These are phyloP conservation scores for Colletotrichum sp. DNA, from an alignment of 2,329 filamentous ascomycete genomes.

Conservation along the genomic window DNA sequence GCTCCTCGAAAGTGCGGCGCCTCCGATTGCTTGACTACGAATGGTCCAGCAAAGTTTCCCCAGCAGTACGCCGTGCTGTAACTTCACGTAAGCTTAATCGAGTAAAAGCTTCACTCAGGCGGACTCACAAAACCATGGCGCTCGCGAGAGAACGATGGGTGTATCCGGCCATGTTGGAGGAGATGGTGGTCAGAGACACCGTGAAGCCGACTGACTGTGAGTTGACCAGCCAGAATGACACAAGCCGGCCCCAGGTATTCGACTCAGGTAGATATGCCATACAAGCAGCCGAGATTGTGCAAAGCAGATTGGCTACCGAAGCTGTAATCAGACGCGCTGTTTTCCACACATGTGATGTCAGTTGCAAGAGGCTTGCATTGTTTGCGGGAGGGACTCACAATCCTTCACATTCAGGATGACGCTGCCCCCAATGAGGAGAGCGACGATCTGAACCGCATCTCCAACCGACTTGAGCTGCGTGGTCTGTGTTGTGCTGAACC, in stretches of 20 bases:
- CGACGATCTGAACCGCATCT: not conserved
- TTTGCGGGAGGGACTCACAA: not conserved
- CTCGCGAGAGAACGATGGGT: not conserved
- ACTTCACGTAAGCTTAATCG: fast-evolving
- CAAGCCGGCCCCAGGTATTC: not conserved
- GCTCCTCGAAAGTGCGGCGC: not conserved
- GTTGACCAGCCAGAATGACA: not conserved
- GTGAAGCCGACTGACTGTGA: not conserved
- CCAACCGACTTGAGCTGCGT: not conserved
- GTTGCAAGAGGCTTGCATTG: fast-evolving
- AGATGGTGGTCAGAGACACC: not conserved
- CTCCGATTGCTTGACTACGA: not conserved
- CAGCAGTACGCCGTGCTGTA: not conserved
- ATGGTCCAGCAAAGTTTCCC: not conserved
- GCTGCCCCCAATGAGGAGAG: not conserved
- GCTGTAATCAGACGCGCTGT: not conserved
- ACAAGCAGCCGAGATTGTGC: not conserved
- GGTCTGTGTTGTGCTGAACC: not conserved
- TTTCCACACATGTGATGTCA: not conserved
- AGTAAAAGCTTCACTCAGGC: fast-evolving
- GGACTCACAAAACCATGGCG: not conserved
- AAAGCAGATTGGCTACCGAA: not conserved
- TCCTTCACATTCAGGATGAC: not conserved
- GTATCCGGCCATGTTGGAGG: not conserved
- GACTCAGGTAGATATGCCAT: not conserved